Evolutionary conservation across 1,139 yeast species (phyloP), one percentile per base, ranked within the genome.

Genomic region (Maudiozyma humilis): DNA sequence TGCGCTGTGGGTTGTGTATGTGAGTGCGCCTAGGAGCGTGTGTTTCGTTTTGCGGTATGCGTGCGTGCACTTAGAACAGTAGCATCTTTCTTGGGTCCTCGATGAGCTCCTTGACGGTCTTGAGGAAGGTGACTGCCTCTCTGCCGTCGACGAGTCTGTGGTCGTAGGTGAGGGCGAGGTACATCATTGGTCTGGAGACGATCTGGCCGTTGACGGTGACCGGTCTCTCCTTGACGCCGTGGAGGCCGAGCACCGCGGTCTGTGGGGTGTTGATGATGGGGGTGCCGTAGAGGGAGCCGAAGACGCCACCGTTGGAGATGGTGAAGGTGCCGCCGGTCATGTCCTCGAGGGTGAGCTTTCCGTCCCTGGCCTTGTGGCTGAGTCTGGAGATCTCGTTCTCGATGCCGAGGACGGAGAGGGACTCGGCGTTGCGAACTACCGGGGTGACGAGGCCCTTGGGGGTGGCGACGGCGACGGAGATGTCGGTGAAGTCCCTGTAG

Each of bases 241-340:
- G 99, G 64, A 91, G 78, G 59, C 99, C 99, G 58, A 91, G 78
- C 38, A 91, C 98, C 40, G 97, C 97, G 47, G 96, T 86, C 74
- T 91, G 99, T 45, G 98, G 98, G 79, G 86, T 73, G 77, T 91
- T 91, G 68, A 91, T 91, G 70, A 91, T 91, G 64, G 99, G 99
- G 45, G 99, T 91, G 67, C 98, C 98, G 69, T 85, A 87, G 57
- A 91, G 75, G 31, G 98, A 91, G 52, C 99, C 99, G 61, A 91
- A 91, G 49, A 91, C 96, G 68, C 99, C 99, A 67, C 99, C 99
- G 72, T 91, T 91, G 48, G 98, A 91, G 62, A 91, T 91, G 63
- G 99, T 91, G 75, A 91, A 89, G 50, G 97, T 89, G 68, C 99
- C 99, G 67, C 99, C 98, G 50, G 96, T 79, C 98, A 93, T 91